These are phyloP conservation scores for Galerina marginata DNA, from an alignment of 768 basidiomycete species.

Conservation along the genomic window DNA sequence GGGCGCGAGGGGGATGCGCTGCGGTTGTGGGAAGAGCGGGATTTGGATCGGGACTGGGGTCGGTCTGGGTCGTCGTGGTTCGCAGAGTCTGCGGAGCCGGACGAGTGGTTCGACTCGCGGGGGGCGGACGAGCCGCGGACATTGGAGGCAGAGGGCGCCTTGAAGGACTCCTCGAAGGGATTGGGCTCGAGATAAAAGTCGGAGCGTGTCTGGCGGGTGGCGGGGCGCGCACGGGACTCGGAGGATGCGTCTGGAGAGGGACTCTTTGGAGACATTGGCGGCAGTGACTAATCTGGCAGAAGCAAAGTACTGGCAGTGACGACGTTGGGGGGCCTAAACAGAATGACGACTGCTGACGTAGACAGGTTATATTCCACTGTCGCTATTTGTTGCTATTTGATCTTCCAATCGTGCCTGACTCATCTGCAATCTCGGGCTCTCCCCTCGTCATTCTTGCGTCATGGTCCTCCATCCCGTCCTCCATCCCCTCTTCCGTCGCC, in stretches of 20 bases:
- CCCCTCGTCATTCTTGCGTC: slow-evolving; percentile 30
- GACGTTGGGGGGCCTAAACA: slow-evolving; percentile 40
- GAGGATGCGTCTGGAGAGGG: slow-evolving; percentile 38
- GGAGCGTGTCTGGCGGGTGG: slow-evolving; percentile 56
- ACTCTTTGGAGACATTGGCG: slow-evolving; percentile 44
- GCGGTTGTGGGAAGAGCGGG: slow-evolving; percentile 41
- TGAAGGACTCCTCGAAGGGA: slow-evolving; percentile 95
- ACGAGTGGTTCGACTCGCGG: slow-evolving; percentile 36
- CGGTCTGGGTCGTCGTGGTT: slow-evolving; percentile 22
- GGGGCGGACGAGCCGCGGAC: slow-evolving; percentile 47
- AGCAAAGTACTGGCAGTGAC: slow-evolving; percentile 10
- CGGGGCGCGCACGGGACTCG: slow-evolving; percentile 24
- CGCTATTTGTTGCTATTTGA: slow-evolving; percentile 48
- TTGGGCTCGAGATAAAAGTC: slow-evolving; percentile 86
- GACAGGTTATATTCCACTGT: slow-evolving; percentile 47
- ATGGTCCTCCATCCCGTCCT: slow-evolving; percentile 14
- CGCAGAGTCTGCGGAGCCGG: slow-evolving; percentile 21
- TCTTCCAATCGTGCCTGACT: slow-evolving; percentile 30
- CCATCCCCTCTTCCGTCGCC: not conserved
- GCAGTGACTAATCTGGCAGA: slow-evolving; percentile 24
- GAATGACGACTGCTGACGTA: slow-evolving; percentile 60
- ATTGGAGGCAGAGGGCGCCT: slow-evolving; percentile 58
- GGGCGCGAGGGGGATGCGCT: slow-evolving; percentile 61
- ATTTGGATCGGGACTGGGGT: slow-evolving; percentile 30
- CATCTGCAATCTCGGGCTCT: slow-evolving; percentile 1